These are phyloP conservation scores for Fusarium solani-melongenae DNA, from an alignment of 2,329 filamentous ascomycete species.

Conservation along the genomic window DNA sequence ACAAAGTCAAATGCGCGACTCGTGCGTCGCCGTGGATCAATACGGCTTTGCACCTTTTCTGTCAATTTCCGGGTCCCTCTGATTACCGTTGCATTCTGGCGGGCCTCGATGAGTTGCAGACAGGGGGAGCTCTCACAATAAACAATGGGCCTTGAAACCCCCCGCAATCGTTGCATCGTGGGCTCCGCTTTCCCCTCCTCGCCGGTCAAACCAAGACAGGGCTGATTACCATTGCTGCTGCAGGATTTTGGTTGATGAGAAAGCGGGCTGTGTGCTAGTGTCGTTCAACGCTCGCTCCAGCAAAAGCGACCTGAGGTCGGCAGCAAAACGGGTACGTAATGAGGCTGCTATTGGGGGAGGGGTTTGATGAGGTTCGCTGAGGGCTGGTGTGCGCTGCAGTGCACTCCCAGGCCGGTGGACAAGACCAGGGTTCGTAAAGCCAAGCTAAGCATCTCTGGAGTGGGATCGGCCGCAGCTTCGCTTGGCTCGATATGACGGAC, in stretches of 20 bases:
- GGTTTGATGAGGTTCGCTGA: slow-evolving; percentile 10
- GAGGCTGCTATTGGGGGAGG: slow-evolving; percentile 25
- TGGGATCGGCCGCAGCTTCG: slow-evolving; percentile 32
- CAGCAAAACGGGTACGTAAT: slow-evolving; percentile 33
- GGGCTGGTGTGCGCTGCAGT: slow-evolving; percentile 1
- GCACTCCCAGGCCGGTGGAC: slow-evolving; percentile 13
- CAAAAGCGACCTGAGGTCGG: slow-evolving; percentile 8
- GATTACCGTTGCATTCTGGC: slow-evolving; percentile 38
- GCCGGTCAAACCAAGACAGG: slow-evolving; percentile 35
- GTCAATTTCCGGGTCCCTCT: slow-evolving; percentile 33
- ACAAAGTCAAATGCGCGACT: slow-evolving; percentile 22
- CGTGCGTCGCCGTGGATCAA: slow-evolving; percentile 21
- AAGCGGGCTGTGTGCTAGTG: slow-evolving; percentile 3
- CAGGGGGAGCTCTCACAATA: slow-evolving; percentile 20
- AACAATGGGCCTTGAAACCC: slow-evolving; percentile 22
- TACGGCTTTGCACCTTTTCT: slow-evolving; percentile 1
- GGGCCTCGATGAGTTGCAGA: slow-evolving; percentile 36
- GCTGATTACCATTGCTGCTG: slow-evolving; percentile 25
- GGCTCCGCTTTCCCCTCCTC: slow-evolving; percentile 31
- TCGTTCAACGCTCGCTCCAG: not conserved
- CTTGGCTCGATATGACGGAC: slow-evolving; percentile 22
- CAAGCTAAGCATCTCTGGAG: slow-evolving; percentile 33
- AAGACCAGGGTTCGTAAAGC: slow-evolving; percentile 18
- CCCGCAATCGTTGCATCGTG: slow-evolving; percentile 29
- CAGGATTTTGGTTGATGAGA: slow-evolving; percentile 2